phyloP scores from a whole-genome alignment of 805 yeast species.

The Zygoascus bituminiphila region DNA sequence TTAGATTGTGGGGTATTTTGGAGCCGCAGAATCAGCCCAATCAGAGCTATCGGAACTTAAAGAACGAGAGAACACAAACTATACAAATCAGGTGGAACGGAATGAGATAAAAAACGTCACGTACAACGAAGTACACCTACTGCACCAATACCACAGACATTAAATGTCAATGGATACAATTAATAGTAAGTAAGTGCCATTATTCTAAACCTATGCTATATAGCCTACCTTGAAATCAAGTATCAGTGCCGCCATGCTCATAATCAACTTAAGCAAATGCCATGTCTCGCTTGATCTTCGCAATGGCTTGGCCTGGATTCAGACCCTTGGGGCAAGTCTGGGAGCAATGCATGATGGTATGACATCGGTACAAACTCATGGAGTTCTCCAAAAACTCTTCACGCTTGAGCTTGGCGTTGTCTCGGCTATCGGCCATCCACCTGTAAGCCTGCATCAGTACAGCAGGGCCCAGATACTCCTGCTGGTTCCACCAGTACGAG shows the following conservation, averaged over 20 bases:
- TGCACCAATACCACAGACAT: no score
- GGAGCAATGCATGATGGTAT: conserved; percentile 98
- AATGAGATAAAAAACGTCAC: no score
- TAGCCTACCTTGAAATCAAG: no score
- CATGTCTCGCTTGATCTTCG: conserved; percentile 90
- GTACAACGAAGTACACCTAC: no score
- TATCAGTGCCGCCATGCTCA: background rate
- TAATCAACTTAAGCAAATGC: conserved; percentile 43
- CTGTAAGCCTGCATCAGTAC: conserved; percentile 98
- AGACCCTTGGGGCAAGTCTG: conserved; percentile 97
- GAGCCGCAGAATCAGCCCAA: no score
- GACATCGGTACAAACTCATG: conserved; percentile 97
- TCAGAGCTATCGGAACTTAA: no score
- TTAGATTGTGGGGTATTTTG: no score
- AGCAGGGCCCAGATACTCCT: conserved; percentile 97
- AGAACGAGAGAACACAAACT: no score
- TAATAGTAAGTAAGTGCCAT: no score
- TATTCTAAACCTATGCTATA: no score
- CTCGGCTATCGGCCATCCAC: conserved; percentile 97
- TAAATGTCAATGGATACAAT: no score
- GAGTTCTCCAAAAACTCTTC: conserved; percentile 89
- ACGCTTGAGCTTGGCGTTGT: conserved; percentile 75
- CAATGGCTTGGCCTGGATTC: conserved; percentile 96
- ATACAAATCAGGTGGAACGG: no score
- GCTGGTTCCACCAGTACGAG: conserved; percentile 99